A percentile compares a stretch with the other conserved stretches of the same genome.
phyloP scores from a whole-genome alignment of 202 grass and related monocot species.

The Brachypodium distachyon region DNA sequence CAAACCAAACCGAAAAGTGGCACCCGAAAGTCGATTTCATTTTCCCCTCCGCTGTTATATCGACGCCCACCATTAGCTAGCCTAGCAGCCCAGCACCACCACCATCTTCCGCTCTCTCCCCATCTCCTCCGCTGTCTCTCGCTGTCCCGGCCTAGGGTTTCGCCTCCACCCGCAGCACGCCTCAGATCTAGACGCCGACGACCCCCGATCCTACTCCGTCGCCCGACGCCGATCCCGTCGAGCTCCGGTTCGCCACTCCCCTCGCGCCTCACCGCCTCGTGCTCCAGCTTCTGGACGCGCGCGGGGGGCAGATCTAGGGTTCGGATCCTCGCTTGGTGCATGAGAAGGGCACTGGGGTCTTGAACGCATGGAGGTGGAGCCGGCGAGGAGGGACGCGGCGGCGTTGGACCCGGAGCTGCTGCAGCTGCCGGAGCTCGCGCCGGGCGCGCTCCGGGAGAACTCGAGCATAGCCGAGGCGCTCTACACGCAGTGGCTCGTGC shows the following conservation, averaged over 20 bases:
- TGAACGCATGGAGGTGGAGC: conserved; percentile 71
- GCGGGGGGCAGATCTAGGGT: conserved; percentile 40
- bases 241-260: conserved; percentile 20
- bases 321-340: conserved; percentile 36
- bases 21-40: conserved; percentile 37
- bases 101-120: conserved; percentile 2
- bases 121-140: not conserved
- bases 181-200: conserved; percentile 24
- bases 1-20: conserved; percentile 6
- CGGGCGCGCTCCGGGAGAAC: conserved; percentile 63
- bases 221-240: not conserved
- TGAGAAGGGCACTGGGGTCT: conserved; percentile 48
- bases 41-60: conserved; percentile 37
- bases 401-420: conserved; percentile 87
- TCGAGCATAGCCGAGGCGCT: conserved; percentile 52
- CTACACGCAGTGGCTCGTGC: conserved; percentile 87
- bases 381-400: conserved; percentile 53
- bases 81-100: conserved; percentile 9
- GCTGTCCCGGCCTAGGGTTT: conserved; percentile 37
- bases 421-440: conserved; percentile 87
- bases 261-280: not conserved
- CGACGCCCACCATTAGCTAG: conserved; percentile 42
- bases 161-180: not conserved
- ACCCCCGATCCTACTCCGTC: conserved; percentile 24
- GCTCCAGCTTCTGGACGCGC: conserved; percentile 9